Percentiles rank a stretch among this genome's conserved stretches.
Conservation (phyloP, 1,284 basidiomycete species). For the Blastosporella zonata region DNA sequence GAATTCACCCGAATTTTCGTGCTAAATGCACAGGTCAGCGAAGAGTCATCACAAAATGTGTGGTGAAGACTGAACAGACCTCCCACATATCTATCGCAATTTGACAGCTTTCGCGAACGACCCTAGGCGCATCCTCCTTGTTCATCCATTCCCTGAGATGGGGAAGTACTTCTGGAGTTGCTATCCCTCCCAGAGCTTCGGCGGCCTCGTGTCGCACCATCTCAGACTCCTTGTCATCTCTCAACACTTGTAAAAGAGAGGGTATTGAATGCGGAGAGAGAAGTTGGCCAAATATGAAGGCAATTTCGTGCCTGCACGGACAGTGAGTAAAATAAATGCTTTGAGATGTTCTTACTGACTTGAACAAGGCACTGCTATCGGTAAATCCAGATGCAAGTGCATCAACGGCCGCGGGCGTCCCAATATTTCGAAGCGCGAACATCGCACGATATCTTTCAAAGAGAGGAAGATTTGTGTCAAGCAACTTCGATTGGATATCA, state of each 20-base stretch:
- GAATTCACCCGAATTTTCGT: conserved; percentile 89
- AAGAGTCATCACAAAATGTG: neutral
- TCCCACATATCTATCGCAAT: conserved; percentile 98
- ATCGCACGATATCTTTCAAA: conserved; percentile 98
- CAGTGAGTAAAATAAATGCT: conserved; percentile 1
- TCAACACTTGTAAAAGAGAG: conserved; percentile 76
- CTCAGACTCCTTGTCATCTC: conserved; percentile 76
- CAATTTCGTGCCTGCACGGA: conserved; percentile 83
- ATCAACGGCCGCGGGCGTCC: conserved; percentile 77
- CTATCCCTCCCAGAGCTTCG: conserved; percentile 96
- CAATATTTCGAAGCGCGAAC: conserved; percentile 94
- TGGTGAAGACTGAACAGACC: too few relatives aligned
- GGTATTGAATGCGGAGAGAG: conserved; percentile 89
- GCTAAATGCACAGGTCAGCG: conserved; percentile 40
- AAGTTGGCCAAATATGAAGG: conserved; percentile 97
- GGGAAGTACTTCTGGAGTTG: conserved; percentile 86
- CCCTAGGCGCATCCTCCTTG: conserved; percentile 76
- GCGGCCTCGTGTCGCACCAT: conserved; percentile 99
- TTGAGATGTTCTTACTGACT: conserved; percentile 42
- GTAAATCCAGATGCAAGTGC: conserved; percentile 89
- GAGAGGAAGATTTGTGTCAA: conserved; percentile 71
- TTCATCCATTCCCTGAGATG: conserved; percentile 85
- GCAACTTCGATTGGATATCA: conserved; percentile 62
- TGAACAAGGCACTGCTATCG: conserved; percentile 89
- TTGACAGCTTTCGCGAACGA: conserved; percentile 95